These are phyloP conservation scores for Exserohilum rostratum DNA, from an alignment of 2,329 filamentous ascomycete genomes.

Conservation along the genomic window DNA sequence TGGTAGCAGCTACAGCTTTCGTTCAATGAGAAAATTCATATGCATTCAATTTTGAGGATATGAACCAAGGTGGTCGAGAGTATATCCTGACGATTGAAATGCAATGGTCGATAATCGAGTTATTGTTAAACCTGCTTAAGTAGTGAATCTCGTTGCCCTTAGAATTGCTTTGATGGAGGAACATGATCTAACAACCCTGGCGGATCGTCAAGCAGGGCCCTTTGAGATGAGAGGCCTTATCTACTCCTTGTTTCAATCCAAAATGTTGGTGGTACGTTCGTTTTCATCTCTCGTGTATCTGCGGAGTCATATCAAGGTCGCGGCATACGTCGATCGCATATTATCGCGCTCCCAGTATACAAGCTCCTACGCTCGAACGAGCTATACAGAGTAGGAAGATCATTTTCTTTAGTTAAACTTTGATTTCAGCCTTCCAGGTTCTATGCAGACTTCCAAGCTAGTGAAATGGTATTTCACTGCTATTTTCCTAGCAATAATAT, in stretches of 20 bases:
- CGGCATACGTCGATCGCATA: neutral
- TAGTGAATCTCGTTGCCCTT: neutral
- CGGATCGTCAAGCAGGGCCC: neutral
- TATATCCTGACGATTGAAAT: neutral
- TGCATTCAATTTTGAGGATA: neutral
- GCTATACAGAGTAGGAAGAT: no score
- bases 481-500: no score
- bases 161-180: neutral
- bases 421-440: no score
- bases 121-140: neutral
- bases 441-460: no score
- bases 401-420: no score
- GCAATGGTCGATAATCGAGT: neutral
- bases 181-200: neutral
- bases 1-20: neutral
- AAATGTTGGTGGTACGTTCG: neutral
- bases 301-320: neutral
- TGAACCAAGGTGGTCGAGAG: neutral
- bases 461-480: no score
- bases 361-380: no score
- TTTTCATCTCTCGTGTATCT: neutral
- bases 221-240: neutral
- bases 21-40: neutral
- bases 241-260: neutral
- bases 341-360: no score